phyloP scores from a whole-genome alignment of 2,329 filamentous ascomycete genomes.

The Pochonia chlamydosporia region DNA sequence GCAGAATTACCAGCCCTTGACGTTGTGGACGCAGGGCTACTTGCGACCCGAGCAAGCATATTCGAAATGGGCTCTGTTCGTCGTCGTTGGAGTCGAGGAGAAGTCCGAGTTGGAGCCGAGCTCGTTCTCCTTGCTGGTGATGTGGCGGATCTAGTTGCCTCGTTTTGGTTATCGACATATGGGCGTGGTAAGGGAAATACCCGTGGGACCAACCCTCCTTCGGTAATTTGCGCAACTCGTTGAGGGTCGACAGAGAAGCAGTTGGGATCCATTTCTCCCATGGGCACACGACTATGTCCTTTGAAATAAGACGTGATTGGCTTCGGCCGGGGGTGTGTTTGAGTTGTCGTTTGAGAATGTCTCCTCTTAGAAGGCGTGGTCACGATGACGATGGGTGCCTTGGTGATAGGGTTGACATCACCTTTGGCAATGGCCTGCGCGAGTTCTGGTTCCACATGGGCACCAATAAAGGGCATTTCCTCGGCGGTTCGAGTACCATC shows the following conservation, averaged over 20 bases:
- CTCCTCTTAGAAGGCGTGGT: conserved; percentile 36
- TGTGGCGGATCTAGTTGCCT: conserved; percentile 8
- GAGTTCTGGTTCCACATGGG: conserved; percentile 59
- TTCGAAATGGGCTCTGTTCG: conserved; percentile 47
- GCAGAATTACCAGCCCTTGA: conserved; percentile 9
- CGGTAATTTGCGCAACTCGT: conserved; percentile 41
- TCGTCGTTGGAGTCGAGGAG: conserved; percentile 39
- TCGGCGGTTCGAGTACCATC: conserved; percentile 57
- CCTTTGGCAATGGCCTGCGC: conserved; percentile 73
- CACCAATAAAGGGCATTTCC: conserved; percentile 77
- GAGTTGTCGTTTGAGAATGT: conserved; percentile 28
- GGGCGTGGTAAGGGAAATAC: conserved; percentile 55
- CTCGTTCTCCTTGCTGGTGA: conserved; percentile 11
- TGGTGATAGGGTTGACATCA: conserved; percentile 86
- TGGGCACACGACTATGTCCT: conserved; percentile 43
- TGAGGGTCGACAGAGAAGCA: conserved; percentile 50
- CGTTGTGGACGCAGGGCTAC: conserved; percentile 14
- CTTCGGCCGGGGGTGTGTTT: conserved; percentile 31
- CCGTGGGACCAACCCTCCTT: conserved; percentile 44
- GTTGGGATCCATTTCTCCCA: conserved; percentile 59
- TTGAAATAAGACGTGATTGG: conserved; percentile 52
- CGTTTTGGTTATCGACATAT: conserved; percentile 38
- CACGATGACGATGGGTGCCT: conserved; percentile 50
- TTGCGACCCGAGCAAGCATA: conserved; percentile 28
- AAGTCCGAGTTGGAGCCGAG: conserved; percentile 19